Percentiles rank a stretch among this genome's conserved stretches.
Evolutionary conservation across 2,329 filamentous ascomycete genomes (phyloP).

Genomic region (Ceratocystis huliohia): DNA sequence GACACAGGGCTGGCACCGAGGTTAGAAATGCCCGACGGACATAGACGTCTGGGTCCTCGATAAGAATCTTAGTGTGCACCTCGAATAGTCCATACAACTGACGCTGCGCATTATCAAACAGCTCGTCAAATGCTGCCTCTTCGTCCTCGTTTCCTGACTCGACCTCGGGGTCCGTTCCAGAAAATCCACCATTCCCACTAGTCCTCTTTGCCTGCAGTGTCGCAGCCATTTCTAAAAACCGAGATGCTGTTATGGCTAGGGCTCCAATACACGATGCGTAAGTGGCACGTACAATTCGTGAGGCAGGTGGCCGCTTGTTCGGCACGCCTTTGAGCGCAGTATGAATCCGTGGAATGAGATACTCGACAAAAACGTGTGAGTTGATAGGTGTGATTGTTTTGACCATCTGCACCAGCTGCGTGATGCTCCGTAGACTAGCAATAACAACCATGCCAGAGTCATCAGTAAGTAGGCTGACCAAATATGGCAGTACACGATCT

Average conservation of each 20-base stretch:
- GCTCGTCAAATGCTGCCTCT: constrained; percentile 56
- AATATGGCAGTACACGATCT: constrained; percentile 81
- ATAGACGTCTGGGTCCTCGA: constrained; percentile 74
- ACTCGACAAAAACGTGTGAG: constrained; percentile 56
- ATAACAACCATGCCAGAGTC: constrained; percentile 73
- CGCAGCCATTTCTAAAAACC: constrained; percentile 83
- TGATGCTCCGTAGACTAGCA: constrained; percentile 72
- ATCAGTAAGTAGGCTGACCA: constrained; percentile 72
- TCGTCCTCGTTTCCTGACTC: constrained; percentile 58
- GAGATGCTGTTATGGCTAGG: constrained; percentile 69
- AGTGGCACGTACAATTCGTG: constrained; percentile 66
- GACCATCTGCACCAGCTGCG: constrained; percentile 77
- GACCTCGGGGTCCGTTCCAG: constrained; percentile 62
- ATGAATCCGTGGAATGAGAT: constrained; percentile 53
- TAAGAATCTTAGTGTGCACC: constrained; percentile 71
- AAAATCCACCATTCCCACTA: constrained; percentile 41
- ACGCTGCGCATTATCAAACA: constrained; percentile 76
- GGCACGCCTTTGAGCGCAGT: constrained; percentile 34
- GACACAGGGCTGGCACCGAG: constrained; percentile 81
- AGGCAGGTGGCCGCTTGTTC: constrained; percentile 35
- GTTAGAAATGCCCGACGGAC: constrained; percentile 84
- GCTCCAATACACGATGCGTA: constrained; percentile 89
- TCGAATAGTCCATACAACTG: constrained; percentile 80
- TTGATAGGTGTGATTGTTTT: constrained; percentile 72
- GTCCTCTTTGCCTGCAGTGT: constrained; percentile 66